Conservation (phyloP, 257 asterid species). For the Fraxinus cuspidata region DNA sequence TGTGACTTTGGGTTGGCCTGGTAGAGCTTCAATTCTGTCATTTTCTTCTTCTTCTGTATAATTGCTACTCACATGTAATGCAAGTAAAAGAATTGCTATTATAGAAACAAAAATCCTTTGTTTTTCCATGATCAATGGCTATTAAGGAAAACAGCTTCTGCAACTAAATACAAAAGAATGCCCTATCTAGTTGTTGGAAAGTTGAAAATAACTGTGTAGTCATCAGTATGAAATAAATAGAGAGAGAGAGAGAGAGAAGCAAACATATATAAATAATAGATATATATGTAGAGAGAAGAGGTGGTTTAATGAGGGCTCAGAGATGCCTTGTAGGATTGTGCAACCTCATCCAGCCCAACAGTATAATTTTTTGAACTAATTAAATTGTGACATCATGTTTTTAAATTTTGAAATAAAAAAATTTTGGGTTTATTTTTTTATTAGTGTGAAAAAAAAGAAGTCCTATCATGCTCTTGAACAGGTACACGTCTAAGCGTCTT, state of each 20-base stretch:
- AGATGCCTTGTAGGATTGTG: neutral
- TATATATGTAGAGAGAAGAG: neutral
- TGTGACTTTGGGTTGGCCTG: slow-evolving; percentile 82
- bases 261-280: neutral
- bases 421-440: neutral
- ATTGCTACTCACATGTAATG: slow-evolving; percentile 1
- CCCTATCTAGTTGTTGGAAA: neutral
- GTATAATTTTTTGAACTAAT: neutral
- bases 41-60: slow-evolving; percentile 50
- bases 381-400: neutral
- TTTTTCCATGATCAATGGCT: slow-evolving; percentile 25
- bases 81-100: slow-evolving; percentile 27
- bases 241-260: slow-evolving; percentile 4
- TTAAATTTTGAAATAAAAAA: no score
- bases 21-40: slow-evolving; percentile 67
- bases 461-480: no score
- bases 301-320: neutral
- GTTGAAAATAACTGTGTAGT: slow-evolving; percentile 15
- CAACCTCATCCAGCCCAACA: neutral
- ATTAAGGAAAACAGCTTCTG: neutral
- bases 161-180: neutral
- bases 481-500: no score
- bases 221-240: slow-evolving; percentile 28
- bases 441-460: no score
- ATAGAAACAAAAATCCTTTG: slow-evolving; percentile 6